Evolutionary conservation across 2,329 filamentous ascomycete species (phyloP), one percentile per base, ranked within the genome.

Genomic region (Ophiognomonia clavigignenti-juglandacearum): DNA sequence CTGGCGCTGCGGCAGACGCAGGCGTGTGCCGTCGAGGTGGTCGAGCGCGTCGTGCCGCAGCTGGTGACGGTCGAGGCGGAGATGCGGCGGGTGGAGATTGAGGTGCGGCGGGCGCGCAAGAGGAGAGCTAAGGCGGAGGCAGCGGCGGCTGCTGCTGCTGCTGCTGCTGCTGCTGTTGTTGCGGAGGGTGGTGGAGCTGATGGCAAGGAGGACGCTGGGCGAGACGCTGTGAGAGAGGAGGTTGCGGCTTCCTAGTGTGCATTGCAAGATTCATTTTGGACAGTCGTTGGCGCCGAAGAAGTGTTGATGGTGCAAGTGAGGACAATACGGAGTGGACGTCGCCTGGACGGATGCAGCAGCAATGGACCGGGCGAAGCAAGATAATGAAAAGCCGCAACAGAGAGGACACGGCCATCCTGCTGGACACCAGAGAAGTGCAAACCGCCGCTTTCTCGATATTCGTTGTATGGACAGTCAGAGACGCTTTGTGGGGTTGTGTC

Each of bases 81-180:
- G 57, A 81, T 92, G 76, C 70, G 72, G 13, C 65, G 66, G n/a
- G 61, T 87, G 5, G 86, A 90, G 67, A 80, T 83, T 43, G 77
- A 85, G 54, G 81, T 92, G 45, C 73, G 84, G 31, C 70, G 84
- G 48, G 77, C 75, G 29, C 67, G 73, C 48, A 82, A 82, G 66
- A 73, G 62, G 64, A 66, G 75, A 29, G 69, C 71, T 22, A 80
- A 78, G 60, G 68, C 66, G 1, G 67, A 68, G 51, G 63, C 61
- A 3, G 67, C 68, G 51, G 63, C 61, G 4, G 63, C 62, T 4
- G 55, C 54, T 11, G 58, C 59, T 26, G 40, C 19, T 16, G 13
- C n/a, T n/a, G n/a, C n/a, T n/a, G 24, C 24, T 26, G 24, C 24
- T 26, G 24, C 24, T 26, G 40, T 22, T 16, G 13, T 10, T 26